Percentiles rank a stretch among this genome's conserved stretches.
These are phyloP conservation scores for Coniochaeta sp. DNA, from an alignment of 2,329 filamentous ascomycete species.

Conservation along the genomic window DNA sequence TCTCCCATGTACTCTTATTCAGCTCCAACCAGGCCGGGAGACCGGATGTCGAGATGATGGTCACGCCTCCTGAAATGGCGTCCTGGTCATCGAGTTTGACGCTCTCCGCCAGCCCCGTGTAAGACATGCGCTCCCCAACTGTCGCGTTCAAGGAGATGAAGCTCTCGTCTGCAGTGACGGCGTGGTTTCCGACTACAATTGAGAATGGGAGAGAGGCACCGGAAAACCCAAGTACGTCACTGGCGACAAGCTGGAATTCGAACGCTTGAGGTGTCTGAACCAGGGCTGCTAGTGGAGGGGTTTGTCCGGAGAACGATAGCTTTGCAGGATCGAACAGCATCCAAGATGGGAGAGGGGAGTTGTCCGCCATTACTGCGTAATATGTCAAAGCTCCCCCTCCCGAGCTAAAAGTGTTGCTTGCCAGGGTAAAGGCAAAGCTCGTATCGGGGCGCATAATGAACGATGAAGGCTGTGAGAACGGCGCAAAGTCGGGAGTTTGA, in stretches of 20 bases:
- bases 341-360: constrained; percentile 83
- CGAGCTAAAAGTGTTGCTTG: constrained; percentile 54
- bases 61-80: constrained; percentile 40
- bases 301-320: constrained; percentile 63
- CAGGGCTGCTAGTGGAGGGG: constrained; percentile 56
- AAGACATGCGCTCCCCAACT: constrained; percentile 41
- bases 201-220: constrained; percentile 59
- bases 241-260: constrained; percentile 65
- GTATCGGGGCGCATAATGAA: constrained; percentile 47
- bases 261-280: constrained; percentile 65
- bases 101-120: constrained; percentile 38
- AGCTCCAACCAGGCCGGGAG: constrained; percentile 65
- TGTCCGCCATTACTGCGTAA: constrained; percentile 68
- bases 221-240: constrained; percentile 71
- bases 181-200: constrained; percentile 63
- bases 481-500: constrained; percentile 50
- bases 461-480: constrained; percentile 51
- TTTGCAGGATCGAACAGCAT: constrained; percentile 59
- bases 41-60: constrained; percentile 37
- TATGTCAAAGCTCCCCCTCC: constrained; percentile 50
- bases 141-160: constrained; percentile 50
- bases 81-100: constrained; percentile 52
- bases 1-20: constrained; percentile 49
- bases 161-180: constrained; percentile 55
- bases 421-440: constrained; percentile 45